Evolutionary conservation across 768 basidiomycete species (phyloP), one percentile per base, ranked within the genome.

Genomic region (Russula griseocarnosa): DNA sequence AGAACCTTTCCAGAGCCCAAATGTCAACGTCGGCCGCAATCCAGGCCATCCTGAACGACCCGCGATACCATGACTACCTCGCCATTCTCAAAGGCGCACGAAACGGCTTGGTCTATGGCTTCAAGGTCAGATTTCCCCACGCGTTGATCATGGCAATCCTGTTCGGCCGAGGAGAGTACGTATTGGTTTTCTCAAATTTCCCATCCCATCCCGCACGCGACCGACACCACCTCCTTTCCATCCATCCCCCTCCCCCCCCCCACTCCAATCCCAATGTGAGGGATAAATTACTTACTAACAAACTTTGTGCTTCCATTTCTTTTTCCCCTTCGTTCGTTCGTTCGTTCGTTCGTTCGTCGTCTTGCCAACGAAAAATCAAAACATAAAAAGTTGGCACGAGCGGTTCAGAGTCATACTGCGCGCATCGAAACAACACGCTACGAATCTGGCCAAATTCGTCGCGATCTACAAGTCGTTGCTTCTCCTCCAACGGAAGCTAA

Each of bases 121-220:
- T 88, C 69, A 93, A 94, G 76, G 88, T 96, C 66, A 79, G 94
- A 49, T 95, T 96, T 70, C 96, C 96, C 44, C 96, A 98, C 82
- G 96, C 96, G 1, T 78, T 98, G 32, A 88, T 98, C 55, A 98
- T 98, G 95, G 90, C 94, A 26, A 83, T 97, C 65, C 79, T 98
- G 47, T 98, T 98, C 71, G 93, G 94, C 36, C 83, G 88, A 54
- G 94, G 94, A 78, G 84, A 90, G 93, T 97, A 69, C 74, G 93
- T 97, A 69, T n/a, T n/a, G n/a, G n/a, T n/a, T n/a, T n/a, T n/a
- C n/a, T n/a, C n/a, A n/a, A n/a, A n/a, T n/a, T n/a, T n/a, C n/a
- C n/a, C n/a, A n/a, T n/a, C n/a, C n/a, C n/a, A n/a, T n/a, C n/a
- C n/a, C n/a, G n/a, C n/a, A n/a, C n/a, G n/a, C n/a, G n/a, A n/a